Evolutionary conservation across 2,329 filamentous ascomycete species (phyloP).

Genomic region (Pseudopyricularia javanii): DNA sequence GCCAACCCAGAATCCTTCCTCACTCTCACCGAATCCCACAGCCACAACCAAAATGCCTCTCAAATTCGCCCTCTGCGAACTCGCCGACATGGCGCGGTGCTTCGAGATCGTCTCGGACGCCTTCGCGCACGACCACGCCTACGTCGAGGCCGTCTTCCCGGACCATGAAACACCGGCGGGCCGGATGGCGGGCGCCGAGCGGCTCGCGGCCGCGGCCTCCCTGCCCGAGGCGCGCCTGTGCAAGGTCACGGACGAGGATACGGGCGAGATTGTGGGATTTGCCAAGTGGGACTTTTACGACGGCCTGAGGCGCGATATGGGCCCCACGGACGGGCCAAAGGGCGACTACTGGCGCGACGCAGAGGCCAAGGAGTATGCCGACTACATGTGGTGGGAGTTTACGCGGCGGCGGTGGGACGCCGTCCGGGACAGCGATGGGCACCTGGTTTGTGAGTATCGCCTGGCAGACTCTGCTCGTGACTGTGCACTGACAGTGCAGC

Average conservation of each 20-base stretch:
- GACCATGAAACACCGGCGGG: neutral
- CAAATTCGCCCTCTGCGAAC: neutral
- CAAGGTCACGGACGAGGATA: neutral
- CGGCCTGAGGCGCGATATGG: neutral
- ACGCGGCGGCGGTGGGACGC: neutral
- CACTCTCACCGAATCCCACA: neutral
- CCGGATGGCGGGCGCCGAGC: neutral
- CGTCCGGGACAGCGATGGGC: neutral
- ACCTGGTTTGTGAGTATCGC: neutral
- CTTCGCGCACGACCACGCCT: neutral
- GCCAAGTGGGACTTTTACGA: conserved; percentile 2
- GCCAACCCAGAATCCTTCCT: neutral
- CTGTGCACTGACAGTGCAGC: neutral
- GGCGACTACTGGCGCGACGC: neutral
- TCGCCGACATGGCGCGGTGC: neutral
- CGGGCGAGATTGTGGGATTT: neutral
- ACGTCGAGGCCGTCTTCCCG: neutral
- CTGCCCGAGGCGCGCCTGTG: neutral
- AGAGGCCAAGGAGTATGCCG: neutral
- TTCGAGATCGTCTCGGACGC: neutral
- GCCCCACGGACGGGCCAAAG: neutral
- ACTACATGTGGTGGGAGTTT: conserved; percentile 2
- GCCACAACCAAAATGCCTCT: neutral
- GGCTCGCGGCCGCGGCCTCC: neutral
- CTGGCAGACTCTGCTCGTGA: neutral